These are phyloP conservation scores for Rhododendron ovatum DNA, from an alignment of 148 eudicot species.

Conservation along the genomic window DNA sequence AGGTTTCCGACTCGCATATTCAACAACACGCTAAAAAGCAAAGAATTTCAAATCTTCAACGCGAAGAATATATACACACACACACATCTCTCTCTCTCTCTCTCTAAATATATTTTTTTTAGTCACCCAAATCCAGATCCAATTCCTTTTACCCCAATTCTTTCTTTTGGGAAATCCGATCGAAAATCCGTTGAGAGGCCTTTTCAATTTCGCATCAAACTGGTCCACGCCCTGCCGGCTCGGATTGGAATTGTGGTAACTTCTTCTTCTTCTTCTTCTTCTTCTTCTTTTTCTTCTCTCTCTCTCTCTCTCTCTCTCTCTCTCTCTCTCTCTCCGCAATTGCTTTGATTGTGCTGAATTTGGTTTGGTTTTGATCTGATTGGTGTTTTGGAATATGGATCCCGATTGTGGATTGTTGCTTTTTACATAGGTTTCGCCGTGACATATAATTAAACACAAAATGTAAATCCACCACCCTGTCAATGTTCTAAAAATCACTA, in stretches of 20 bases:
- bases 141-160: background rate
- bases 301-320: no score
- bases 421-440: background rate
- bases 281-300: no score
- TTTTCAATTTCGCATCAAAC: background rate
- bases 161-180: background rate
- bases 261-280: no score
- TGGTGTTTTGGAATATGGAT: background rate
- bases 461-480: background rate
- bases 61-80: background rate
- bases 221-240: background rate
- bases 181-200: background rate
- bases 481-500: background rate
- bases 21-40: background rate
- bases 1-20: background rate
- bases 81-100: background rate
- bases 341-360: background rate
- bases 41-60: conserved; percentile 7
- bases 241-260: background rate
- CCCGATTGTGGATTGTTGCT: background rate
- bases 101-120: background rate
- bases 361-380: background rate
- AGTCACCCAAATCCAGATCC: background rate
- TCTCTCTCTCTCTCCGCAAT: background rate
- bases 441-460: background rate